Conservation (phyloP, 768 basidiomycete genomes). For the Mycena albidolilacea region DNA sequence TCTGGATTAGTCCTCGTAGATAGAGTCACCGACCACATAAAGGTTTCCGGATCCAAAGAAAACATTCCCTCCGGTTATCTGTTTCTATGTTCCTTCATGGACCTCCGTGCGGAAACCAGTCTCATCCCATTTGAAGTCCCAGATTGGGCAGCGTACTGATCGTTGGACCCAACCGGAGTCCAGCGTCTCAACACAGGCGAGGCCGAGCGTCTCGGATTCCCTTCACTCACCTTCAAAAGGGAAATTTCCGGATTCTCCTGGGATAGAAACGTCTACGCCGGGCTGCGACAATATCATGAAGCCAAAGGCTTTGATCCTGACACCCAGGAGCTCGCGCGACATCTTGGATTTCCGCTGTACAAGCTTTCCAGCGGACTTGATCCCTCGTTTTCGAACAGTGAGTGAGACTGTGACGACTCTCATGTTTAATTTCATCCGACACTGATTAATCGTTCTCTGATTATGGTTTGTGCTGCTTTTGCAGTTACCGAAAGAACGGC, state of each 20-base stretch:
- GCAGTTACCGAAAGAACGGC: background rate
- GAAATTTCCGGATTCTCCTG: background rate
- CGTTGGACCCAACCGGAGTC: constrained; percentile 7
- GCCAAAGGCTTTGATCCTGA: constrained; percentile 27
- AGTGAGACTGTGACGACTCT: background rate
- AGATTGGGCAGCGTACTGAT: constrained; percentile 4
- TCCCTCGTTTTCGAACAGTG: constrained; percentile 1
- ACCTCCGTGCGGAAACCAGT: background rate
- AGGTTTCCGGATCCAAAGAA: background rate
- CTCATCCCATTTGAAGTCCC: background rate
- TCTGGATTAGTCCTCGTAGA: background rate
- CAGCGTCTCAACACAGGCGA: constrained; percentile 9
- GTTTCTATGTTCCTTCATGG: constrained; percentile 7
- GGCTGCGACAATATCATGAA: constrained; percentile 20
- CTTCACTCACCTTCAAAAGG: background rate
- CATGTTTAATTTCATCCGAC: background rate
- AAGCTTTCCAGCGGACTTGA: background rate
- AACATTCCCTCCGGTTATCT: background rate
- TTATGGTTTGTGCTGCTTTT: background rate
- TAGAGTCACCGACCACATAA: background rate
- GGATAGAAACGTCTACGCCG: constrained; percentile 9
- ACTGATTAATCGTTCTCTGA: background rate
- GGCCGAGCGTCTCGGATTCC: background rate
- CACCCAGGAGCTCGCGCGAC: constrained; percentile 19
- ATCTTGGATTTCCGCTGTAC: constrained; percentile 15